A percentile compares a stretch with the other conserved stretches of the same genome.
phyloP scores from a whole-genome alignment of 768 basidiomycete species.

The Leccinum barrowsii region DNA sequence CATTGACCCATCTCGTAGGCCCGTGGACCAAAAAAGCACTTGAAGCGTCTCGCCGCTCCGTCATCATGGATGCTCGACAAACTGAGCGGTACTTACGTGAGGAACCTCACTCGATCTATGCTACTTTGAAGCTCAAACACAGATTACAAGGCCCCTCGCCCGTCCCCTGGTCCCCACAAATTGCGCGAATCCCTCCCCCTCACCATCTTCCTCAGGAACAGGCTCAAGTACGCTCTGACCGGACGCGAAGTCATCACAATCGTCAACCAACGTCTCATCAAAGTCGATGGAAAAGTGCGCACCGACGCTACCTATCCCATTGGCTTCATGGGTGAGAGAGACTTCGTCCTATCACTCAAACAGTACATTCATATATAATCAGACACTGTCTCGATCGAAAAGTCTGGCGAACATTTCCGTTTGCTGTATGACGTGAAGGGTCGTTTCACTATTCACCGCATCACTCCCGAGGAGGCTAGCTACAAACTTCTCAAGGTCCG shows the following conservation, averaged over 20 bases:
- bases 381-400: conserved; percentile 98
- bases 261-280: conserved; percentile 93
- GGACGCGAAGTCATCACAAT: conserved; percentile 95
- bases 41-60: conserved; percentile 96
- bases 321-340: conserved; percentile 89
- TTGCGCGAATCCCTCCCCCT: conserved; percentile 97
- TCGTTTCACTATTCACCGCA: conserved; percentile 99
- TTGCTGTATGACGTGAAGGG: conserved; percentile 99
- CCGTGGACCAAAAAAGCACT: conserved; percentile 98
- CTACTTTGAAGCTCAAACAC: conserved; percentile 6
- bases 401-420: conserved; percentile 99
- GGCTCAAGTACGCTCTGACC: conserved; percentile 98
- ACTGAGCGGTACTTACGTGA: conserved; percentile 89
- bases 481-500: conserved; percentile 97
- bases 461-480: conserved; percentile 93
- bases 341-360: neutral
- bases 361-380: neutral
- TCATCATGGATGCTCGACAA: conserved; percentile 99
- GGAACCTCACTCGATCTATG: conserved; percentile 25
- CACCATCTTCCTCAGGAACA: conserved; percentile 95
- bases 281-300: conserved; percentile 98
- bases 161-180: conserved; percentile 98
- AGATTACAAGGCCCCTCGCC: conserved; percentile 78
- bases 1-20: conserved; percentile 48
- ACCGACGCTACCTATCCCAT: conserved; percentile 96